A percentile compares a stretch with the other conserved stretches of the same genome.
phyloP scores from a whole-genome alignment of 208 protist genomes.

The Acanthamoeba rhysodes region DNA sequence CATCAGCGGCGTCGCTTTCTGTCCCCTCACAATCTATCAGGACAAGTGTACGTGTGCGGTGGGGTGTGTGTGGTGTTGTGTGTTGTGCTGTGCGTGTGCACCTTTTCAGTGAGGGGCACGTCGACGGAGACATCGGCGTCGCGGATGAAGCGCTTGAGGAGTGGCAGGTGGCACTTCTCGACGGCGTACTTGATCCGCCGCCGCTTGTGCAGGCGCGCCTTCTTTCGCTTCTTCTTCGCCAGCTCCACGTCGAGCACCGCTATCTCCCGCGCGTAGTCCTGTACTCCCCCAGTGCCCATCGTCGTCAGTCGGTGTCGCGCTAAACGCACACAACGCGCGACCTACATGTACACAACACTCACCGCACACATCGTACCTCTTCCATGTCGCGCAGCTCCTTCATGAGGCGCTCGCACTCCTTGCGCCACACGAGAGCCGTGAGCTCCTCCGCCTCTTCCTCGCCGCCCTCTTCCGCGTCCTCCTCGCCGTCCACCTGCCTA shows the following conservation, averaged over 20 bases:
- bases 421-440: neutral
- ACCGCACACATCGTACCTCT: neutral
- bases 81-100: neutral
- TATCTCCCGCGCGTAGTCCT: conserved; percentile 18
- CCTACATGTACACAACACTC: too few species aligned
- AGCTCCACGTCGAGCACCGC: conserved; percentile 6
- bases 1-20: conserved; percentile 49
- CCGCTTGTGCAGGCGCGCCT: neutral
- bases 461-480: neutral
- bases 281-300: neutral
- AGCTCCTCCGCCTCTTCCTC: neutral
- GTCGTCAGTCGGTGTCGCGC: too few species aligned
- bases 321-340: too few species aligned
- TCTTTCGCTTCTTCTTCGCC: conserved; percentile 28
- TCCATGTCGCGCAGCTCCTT: conserved; percentile 26
- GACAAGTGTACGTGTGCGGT: too few species aligned
- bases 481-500: neutral
- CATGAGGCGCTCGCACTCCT: neutral
- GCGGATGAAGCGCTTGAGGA: neutral
- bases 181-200: conserved; percentile 19
- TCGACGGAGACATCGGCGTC: neutral
- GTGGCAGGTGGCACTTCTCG: conserved; percentile 24
- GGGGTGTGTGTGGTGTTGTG: too few species aligned
- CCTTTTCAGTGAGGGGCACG: conserved; percentile 31
- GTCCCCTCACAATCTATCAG: neutral